Evolutionary conservation across 139 green algal species (phyloP).

Genomic region (Chlamydomonas sphaeroides): DNA sequence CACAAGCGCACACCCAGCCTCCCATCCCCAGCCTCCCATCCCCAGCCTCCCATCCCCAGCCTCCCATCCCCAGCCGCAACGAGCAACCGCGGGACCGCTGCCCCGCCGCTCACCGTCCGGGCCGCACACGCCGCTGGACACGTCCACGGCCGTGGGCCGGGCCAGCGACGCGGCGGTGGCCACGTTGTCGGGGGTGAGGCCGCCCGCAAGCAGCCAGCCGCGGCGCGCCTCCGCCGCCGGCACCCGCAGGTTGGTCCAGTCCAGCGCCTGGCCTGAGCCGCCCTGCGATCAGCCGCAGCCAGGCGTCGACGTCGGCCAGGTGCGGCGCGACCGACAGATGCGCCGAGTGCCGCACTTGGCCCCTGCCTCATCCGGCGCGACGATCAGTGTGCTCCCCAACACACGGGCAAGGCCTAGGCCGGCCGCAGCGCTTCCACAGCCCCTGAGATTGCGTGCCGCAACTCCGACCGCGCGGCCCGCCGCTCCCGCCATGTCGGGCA

Average conservation of each 20-base stretch:
- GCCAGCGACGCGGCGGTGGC: constrained; percentile 65
- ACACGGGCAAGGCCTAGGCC: no score
- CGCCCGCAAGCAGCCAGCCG: constrained; percentile 86
- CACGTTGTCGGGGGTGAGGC: constrained; percentile 78
- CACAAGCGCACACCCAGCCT: not conserved
- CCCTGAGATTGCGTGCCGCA: no score
- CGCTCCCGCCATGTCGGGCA: no score
- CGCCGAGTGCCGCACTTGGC: no score
- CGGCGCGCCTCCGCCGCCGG: constrained; percentile 14
- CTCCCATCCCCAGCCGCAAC: not conserved
- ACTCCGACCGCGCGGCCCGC: no score
- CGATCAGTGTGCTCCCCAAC: no score
- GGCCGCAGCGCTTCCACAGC: no score
- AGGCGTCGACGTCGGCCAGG: no score
- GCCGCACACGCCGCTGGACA: constrained; percentile 83
- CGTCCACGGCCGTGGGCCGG: constrained; percentile 77
- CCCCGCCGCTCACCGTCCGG: constrained; percentile 56
- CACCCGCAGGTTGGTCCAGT: constrained; percentile 68
- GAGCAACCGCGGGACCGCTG: not conserved
- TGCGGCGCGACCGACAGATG: no score
- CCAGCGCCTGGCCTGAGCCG: constrained; percentile 72
- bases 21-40: not conserved
- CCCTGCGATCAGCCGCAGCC: no score
- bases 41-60: not conserved
- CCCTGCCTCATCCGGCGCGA: no score